These are phyloP conservation scores for Leishmania mexicana DNA, from an alignment of 208 protist species.

Conservation along the genomic window DNA sequence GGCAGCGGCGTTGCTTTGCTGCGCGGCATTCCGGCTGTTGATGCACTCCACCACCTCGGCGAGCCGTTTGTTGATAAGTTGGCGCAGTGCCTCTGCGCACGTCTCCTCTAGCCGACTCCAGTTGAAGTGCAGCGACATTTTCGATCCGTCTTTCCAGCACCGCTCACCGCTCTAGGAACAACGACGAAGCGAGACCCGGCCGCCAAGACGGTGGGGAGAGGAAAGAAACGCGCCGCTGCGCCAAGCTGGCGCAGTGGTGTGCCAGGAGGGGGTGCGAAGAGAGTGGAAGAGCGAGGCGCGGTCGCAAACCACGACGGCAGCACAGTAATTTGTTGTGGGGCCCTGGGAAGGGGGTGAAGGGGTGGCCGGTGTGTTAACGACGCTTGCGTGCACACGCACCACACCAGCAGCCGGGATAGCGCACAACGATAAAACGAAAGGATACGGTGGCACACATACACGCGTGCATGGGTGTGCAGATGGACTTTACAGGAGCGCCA, in stretches of 20 bases:
- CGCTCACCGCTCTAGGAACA: neutral
- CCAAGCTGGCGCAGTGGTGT: neutral
- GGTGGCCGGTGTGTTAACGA: neutral
- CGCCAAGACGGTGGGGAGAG: neutral
- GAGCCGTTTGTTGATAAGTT: conserved; percentile 60
- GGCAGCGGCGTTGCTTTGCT: neutral
- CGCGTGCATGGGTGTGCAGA: neutral
- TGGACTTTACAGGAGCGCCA: neutral
- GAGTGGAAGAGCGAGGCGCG: neutral
- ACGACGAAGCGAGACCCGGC: neutral
- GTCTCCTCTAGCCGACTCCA: conserved; percentile 78
- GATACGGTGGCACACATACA: neutral
- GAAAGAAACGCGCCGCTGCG: neutral
- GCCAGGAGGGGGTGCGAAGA: neutral
- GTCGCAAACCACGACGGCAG: neutral
- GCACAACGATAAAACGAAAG: neutral
- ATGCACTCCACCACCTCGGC: conserved; percentile 31
- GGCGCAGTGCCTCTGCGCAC: conserved; percentile 59
- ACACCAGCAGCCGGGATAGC: neutral
- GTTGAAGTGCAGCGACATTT: conserved; percentile 68
- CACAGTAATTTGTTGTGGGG: neutral
- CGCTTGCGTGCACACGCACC: neutral
- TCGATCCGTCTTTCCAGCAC: neutral
- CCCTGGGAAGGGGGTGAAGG: neutral
- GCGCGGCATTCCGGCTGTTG: conserved; percentile 5